Evolutionary conservation across 2,329 filamentous ascomycete genomes (phyloP).

Genomic region (Paraphaeosphaeria sporulosa): DNA sequence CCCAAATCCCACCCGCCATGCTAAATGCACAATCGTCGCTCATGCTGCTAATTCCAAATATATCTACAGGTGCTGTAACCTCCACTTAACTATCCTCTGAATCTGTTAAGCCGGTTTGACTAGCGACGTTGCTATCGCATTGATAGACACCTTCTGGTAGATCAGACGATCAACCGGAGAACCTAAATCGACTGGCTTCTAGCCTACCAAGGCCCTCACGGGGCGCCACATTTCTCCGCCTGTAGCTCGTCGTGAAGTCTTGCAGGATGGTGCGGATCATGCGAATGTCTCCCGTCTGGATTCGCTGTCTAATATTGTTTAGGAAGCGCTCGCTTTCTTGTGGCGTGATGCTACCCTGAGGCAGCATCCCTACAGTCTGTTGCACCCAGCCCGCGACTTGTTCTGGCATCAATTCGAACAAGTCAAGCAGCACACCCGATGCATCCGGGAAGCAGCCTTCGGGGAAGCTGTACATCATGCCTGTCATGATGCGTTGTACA

Average conservation of each 20-base stretch:
- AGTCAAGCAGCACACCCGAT: constrained; percentile 85
- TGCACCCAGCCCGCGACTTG: constrained; percentile 85
- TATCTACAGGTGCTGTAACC: constrained; percentile 12
- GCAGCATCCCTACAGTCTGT: constrained; percentile 82
- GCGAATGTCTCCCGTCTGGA: constrained; percentile 72
- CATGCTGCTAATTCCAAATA: constrained; percentile 14
- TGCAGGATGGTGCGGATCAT: constrained; percentile 87
- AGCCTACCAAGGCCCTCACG: constrained; percentile 87
- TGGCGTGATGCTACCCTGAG: constrained; percentile 74
- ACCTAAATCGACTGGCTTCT: constrained; percentile 87
- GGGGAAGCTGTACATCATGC: constrained; percentile 99
- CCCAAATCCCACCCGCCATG: constrained; percentile 10
- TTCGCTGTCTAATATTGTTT: constrained; percentile 78
- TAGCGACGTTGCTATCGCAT: background rate
- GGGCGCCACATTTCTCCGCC: constrained; percentile 93
- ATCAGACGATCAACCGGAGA: constrained; percentile 52
- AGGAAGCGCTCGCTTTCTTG: constrained; percentile 83
- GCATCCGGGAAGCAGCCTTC: constrained; percentile 95
- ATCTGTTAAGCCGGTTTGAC: background rate
- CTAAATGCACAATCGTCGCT: constrained; percentile 12
- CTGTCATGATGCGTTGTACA: constrained; percentile 88
- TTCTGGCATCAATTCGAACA: constrained; percentile 86
- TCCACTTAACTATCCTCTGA: constrained; percentile 4
- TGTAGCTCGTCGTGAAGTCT: constrained; percentile 96
- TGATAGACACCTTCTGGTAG: background rate